These are phyloP conservation scores for Coleophoma eucalyptorum DNA, from an alignment of 2,329 filamentous ascomycete genomes.

Conservation along the genomic window DNA sequence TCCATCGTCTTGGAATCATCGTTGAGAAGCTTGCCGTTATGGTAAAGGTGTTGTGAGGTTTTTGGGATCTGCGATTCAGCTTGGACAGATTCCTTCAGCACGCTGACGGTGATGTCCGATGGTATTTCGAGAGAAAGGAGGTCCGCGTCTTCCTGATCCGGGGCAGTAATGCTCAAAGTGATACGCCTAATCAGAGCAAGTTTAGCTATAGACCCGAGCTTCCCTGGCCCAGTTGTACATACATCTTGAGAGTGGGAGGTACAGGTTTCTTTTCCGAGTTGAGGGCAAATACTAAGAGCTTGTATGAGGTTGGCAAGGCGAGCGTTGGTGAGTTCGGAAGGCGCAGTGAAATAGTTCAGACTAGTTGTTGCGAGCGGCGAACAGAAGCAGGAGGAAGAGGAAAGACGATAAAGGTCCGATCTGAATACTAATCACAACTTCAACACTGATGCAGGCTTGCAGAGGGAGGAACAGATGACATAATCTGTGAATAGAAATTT, in stretches of 20 bases:
- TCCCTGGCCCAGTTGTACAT: constrained; percentile 4
- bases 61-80: constrained; percentile 75
- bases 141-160: constrained; percentile 58
- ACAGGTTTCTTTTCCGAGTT: not conserved
- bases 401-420: not conserved
- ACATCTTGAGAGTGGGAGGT: constrained; percentile 10
- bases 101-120: constrained; percentile 75
- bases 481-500: not conserved
- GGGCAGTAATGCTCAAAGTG: constrained; percentile 79
- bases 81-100: constrained; percentile 84
- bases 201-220: constrained; percentile 6
- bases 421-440: not conserved
- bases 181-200: constrained; percentile 61
- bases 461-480: not conserved
- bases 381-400: not conserved
- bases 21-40: constrained; percentile 78
- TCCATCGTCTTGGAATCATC: constrained; percentile 79
- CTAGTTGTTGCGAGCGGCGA: not conserved
- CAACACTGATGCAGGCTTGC: not conserved
- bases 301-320: not conserved
- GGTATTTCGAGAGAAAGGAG: constrained; percentile 80
- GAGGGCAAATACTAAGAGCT: not conserved
- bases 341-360: no score
- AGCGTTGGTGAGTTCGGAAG: not conserved
- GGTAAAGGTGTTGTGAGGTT: constrained; percentile 77